Evolutionary conservation across 2,329 filamentous ascomycete species (phyloP).

Genomic region (Hysterium pulicare): DNA sequence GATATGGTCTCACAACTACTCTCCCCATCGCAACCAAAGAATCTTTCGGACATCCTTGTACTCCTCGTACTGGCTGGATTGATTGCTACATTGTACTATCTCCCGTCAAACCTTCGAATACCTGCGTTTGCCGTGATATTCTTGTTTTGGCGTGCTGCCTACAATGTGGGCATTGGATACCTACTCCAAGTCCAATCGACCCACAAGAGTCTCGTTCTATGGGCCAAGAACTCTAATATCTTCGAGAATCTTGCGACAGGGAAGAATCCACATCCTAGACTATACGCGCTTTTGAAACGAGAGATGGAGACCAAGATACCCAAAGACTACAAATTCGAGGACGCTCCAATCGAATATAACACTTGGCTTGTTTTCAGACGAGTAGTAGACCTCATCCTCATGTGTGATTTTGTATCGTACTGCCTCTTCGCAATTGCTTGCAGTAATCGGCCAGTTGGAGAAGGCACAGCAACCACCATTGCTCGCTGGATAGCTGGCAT

Average conservation of each 20-base stretch:
- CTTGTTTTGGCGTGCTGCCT: slow-evolving; percentile 85
- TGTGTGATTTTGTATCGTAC: slow-evolving; percentile 98
- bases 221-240: slow-evolving; percentile 80
- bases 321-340: slow-evolving; percentile 87
- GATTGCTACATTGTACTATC: slow-evolving; percentile 67
- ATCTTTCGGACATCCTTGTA: slow-evolving; percentile 79
- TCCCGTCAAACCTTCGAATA: slow-evolving; percentile 67
- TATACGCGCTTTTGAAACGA: slow-evolving; percentile 79
- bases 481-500: slow-evolving; percentile 78
- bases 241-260: slow-evolving; percentile 82
- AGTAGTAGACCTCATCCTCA: slow-evolving; percentile 92
- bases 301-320: slow-evolving; percentile 95
- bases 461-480: slow-evolving; percentile 65
- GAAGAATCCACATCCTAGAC: slow-evolving; percentile 74
- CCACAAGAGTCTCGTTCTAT: slow-evolving; percentile 77
- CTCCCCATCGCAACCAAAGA: slow-evolving; percentile 92
- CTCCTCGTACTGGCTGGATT: slow-evolving; percentile 73
- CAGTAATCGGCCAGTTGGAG: slow-evolving; percentile 68
- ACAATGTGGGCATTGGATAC: slow-evolving; percentile 92
- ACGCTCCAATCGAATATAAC: slow-evolving; percentile 96
- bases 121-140: slow-evolving; percentile 81
- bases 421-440: slow-evolving; percentile 93
- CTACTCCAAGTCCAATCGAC: slow-evolving; percentile 88
- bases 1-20: slow-evolving; percentile 99
- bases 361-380: slow-evolving; percentile 96